Conservation (phyloP, 1,284 basidiomycete species). For the Paramarasmius palmivorus region DNA sequence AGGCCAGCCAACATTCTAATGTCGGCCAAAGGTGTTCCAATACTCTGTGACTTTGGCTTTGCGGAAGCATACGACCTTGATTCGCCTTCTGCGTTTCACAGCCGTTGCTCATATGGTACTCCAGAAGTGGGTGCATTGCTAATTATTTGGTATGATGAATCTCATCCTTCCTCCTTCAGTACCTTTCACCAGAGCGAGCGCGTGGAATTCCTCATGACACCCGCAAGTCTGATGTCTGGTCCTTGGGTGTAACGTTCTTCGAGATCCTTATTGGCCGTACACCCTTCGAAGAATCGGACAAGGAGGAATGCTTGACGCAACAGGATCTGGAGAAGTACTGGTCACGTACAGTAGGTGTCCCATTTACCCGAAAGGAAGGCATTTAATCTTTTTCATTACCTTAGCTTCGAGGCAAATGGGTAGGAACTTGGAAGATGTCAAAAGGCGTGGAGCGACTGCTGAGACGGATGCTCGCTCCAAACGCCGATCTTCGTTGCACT, state of each 20-base stretch:
- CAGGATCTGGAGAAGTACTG: slow-evolving; percentile 85
- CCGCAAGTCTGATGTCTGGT: slow-evolving; percentile 90
- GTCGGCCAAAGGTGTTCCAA: slow-evolving; percentile 70
- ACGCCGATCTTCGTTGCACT: slow-evolving; percentile 70
- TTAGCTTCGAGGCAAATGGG: slow-evolving; percentile 78
- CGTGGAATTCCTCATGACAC: slow-evolving; percentile 87
- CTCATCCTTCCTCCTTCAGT: slow-evolving; percentile 43
- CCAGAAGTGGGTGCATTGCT: slow-evolving; percentile 63
- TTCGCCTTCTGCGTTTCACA: slow-evolving; percentile 71
- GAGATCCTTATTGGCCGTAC: slow-evolving; percentile 90
- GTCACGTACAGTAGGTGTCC: slow-evolving; percentile 69
- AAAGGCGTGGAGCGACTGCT: slow-evolving; percentile 64
- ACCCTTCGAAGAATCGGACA: slow-evolving; percentile 84
- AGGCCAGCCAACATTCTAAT: slow-evolving; percentile 90
- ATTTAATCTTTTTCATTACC: not conserved
- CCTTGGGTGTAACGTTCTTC: slow-evolving; percentile 90
- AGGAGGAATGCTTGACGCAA: slow-evolving; percentile 80
- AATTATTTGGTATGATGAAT: slow-evolving; percentile 10
- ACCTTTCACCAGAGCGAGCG: slow-evolving; percentile 87
- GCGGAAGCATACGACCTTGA: slow-evolving; percentile 75
- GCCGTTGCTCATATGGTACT: slow-evolving; percentile 85
- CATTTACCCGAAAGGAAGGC: no score
- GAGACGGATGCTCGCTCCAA: slow-evolving; percentile 74
- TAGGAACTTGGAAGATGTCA: slow-evolving; percentile 79
- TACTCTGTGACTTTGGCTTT: slow-evolving; percentile 92